Evolutionary conservation across 129 eudicot species (phyloP).

Genomic region (Ambrosia artemisiifolia): DNA sequence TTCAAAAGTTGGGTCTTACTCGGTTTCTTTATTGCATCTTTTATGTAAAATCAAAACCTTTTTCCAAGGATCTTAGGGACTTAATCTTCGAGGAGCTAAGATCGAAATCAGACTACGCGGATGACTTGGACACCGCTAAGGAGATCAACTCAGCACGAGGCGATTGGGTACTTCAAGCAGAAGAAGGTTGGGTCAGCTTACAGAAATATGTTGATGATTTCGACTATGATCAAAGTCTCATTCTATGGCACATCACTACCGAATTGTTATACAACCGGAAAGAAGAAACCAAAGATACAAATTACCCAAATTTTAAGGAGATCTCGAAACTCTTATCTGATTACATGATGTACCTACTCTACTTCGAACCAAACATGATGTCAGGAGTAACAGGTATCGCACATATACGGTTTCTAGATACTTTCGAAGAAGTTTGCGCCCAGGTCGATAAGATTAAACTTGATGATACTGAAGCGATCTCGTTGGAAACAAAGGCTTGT

Average conservation of each 20-base stretch:
- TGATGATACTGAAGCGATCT: background rate
- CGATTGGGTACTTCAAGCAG: conserved; percentile 46
- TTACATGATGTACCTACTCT: conserved; percentile 69
- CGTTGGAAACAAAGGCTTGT: conserved; percentile 31
- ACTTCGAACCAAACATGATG: conserved; percentile 60
- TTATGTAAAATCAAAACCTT: conserved; percentile 19
- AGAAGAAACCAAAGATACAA: background rate
- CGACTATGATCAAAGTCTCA: conserved; percentile 50
- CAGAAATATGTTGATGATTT: conserved; percentile 20
- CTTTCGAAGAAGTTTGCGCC: conserved; percentile 27
- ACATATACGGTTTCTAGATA: conserved; percentile 49
- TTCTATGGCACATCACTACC: conserved; percentile 66
- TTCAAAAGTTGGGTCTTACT: conserved; percentile 19
- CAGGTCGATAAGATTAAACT: conserved; percentile 36
- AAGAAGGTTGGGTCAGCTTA: conserved; percentile 24
- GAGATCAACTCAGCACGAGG: conserved; percentile 55
- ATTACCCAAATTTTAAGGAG: background rate
- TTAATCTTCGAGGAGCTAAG: conserved; percentile 47
- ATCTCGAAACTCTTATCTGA: conserved; percentile 45
- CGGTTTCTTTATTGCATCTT: conserved; percentile 28
- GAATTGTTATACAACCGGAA: conserved; percentile 40
- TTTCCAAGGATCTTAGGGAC: conserved; percentile 18
- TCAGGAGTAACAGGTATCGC: conserved; percentile 66
- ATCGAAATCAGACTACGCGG: conserved; percentile 47
- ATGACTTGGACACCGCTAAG: conserved; percentile 51